Base-by-base conservation (phyloP, 371 early-diverging fungal species). In the Mucor irregularis region DNA sequence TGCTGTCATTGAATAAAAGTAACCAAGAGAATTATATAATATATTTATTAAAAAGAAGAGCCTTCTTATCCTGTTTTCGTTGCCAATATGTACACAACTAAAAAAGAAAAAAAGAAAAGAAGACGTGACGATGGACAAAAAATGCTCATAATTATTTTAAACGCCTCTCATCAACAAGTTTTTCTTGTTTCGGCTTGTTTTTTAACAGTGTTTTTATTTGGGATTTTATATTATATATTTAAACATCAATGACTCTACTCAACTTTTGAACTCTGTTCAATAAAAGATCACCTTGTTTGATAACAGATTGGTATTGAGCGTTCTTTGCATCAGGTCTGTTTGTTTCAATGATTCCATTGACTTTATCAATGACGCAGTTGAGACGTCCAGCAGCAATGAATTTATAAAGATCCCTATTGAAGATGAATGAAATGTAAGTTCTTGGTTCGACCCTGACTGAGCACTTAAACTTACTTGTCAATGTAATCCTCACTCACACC, bases 281-380 rank as follows among this genome's bases (percentile, higher is more conserved):
- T 58, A 99, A 78, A 59, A 93, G 53, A 74, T 99, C 99, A 10
- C 99, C 98, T 65, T 96, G 94, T 76, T 97, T 99, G 69, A 99
- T 95, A 21, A 90, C 85, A 40, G 85, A 76, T 71, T 96, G 96
- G 76, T 97, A 99, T 77, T 96, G 95, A 19, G 93, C 93, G 61
- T 97, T 97, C 85, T 97, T 95, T 26, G 89, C 86, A 58, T 97
- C 98, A 6, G 96, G 95, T 50, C 97, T 89, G 78, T 95, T 97
- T 17, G 97, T 96, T 64, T 93, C 94, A 49, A 99, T 94, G 34
- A 98, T 88, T 16, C 97, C 97, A 54, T 89, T 90, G n/a, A 99
- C 97, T 69, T 97, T 97, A 78, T 99, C 99, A 69, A 99, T 99
- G 21, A 96, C 97, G 66, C 98, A 98, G 75, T 97, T 94, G 42